Evolutionary conservation across 1,284 basidiomycete genomes (phyloP), one percentile per base, ranked within the genome.

Genomic region (Phylloboletellus chloephorus): DNA sequence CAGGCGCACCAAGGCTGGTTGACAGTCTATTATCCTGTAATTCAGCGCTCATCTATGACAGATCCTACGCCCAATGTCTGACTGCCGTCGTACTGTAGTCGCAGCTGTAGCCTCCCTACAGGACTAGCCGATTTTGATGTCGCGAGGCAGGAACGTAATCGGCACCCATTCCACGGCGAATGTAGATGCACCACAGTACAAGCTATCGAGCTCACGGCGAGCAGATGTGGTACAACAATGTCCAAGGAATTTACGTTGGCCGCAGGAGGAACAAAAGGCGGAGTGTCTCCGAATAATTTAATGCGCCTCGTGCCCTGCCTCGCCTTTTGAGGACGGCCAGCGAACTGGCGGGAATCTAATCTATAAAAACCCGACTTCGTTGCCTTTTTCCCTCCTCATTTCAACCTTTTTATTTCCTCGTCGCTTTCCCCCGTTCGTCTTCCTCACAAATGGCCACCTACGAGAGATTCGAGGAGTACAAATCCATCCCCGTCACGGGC

Each of bases 221-320:
- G 9, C 39, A 19, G 17, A 25, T 15, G 7, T 29, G 17, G 16
- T n/a, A 39, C 29, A 35, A 48, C 40, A 40, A 43, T 22, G 36
- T 21, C 11, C 26, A 13, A 23, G 19, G 29, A 33, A 17, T 39
- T 46, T 46, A 54, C 44, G 44, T 54, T n/a, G 32, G 46, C 40
- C 45, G 45, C 35, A 44, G 42, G 29, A 22, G 23, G 26, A 39
- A 41, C 43, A 50, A 59, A 41, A 15, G 37, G 43, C 36, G 35
- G 42, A 31, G 17, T 20, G 37, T 44, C 58, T 54, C 52, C 58
- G 48, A 46, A 31, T 29, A 38, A 53, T 47, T n/a, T n/a, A 32
- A 26, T 37, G 36, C 39, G 69, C 72, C 71, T 73, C 72, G 66
- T 73, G 72, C 52, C 61, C 26, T 53, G 65, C 69, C 71, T 64